Base-by-base conservation (phyloP, 2,329 filamentous ascomycete genomes). In the Sporothrix phasma region DNA sequence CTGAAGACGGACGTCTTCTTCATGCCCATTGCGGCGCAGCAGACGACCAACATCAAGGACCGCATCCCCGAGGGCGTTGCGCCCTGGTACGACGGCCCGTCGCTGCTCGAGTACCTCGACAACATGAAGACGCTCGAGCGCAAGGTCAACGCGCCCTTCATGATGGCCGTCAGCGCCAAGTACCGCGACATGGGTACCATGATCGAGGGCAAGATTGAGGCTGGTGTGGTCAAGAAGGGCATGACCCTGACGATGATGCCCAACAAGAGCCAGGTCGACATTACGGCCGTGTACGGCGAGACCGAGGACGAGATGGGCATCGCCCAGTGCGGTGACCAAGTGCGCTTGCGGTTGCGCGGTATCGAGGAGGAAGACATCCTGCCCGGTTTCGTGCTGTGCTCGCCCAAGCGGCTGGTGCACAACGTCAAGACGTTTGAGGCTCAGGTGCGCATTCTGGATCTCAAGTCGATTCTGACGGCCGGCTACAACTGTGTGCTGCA, bases 401-500 rank as follows among this genome's bases (percentile, higher is more conserved):
- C 92, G 37, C 90, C 91, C 19, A 96, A 95, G 81, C 88, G 94
- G 69, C 84, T 94, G 37, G 94, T 97, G 24, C 91, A 99, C 79
- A 93, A 87, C 72, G 95, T 99, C 43, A 78, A 82, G 61, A 81
- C 87, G 59, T 99, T 99, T 70, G 95, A 99, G 78, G 95, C 94
- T 2, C 95, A 99, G 78, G 96, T 99, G 73, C 88, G 91, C 66
- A 92, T 99, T 68, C 81, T 99, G 61, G 94, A 99, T 69, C 81
- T 99, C 68, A 97, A 96, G 84, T 92, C 81, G 71, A 99, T 99
- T 73, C 82, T 99, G 45, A 90, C 89, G 8, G 91, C 93, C 22
- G 94, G 94, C 61, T 99, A 96, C 80, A 97, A 97, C 80, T 99
- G 94, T 73, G 95, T 99, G 46, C 81, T 99, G 69, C 94, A 99